A percentile compares a stretch with the other conserved stretches of the same genome.
Conservation (phyloP, 345 rosid genomes). For the Gossypium bickii region DNA sequence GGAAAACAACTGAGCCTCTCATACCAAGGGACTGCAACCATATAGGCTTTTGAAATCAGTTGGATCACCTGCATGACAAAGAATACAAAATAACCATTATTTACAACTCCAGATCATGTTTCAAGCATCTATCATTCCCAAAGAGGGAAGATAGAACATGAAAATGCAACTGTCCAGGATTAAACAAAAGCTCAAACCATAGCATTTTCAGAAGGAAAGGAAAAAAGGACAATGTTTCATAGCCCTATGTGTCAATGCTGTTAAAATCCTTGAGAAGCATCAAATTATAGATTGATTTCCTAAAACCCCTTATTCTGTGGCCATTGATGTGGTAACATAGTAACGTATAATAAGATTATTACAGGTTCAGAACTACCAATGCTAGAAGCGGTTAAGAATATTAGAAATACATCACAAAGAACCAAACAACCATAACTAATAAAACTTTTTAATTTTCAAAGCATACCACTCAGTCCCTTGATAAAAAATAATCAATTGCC, state of each 20-base stretch:
- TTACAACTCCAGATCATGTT: not conserved
- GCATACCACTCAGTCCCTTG: not conserved
- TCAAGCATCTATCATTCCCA: not conserved
- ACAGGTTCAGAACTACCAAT: not conserved
- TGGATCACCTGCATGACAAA: constrained; percentile 15
- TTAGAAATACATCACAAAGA: not conserved
- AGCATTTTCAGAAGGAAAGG: not conserved
- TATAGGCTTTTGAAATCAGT: not conserved
- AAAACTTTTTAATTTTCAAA: not conserved
- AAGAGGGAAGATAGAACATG: not conserved
- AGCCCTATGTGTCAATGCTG: not conserved
- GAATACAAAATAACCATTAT: not conserved
- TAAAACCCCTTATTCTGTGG: not conserved
- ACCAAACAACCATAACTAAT: not conserved
- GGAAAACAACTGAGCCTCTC: constrained; percentile 9
- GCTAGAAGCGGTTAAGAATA: not conserved
- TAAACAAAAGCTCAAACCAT: not conserved
- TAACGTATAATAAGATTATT: not conserved
- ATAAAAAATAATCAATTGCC: not conserved
- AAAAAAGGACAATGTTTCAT: not conserved
- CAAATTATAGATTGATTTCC: not conserved
- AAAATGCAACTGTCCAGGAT: not conserved
- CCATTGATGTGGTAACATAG: not conserved
- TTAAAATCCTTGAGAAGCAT: not conserved
- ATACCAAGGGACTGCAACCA: not conserved